These are phyloP conservation scores for Hydrangea macrophylla DNA, from an alignment of 148 eudicot genomes.

Conservation along the genomic window DNA sequence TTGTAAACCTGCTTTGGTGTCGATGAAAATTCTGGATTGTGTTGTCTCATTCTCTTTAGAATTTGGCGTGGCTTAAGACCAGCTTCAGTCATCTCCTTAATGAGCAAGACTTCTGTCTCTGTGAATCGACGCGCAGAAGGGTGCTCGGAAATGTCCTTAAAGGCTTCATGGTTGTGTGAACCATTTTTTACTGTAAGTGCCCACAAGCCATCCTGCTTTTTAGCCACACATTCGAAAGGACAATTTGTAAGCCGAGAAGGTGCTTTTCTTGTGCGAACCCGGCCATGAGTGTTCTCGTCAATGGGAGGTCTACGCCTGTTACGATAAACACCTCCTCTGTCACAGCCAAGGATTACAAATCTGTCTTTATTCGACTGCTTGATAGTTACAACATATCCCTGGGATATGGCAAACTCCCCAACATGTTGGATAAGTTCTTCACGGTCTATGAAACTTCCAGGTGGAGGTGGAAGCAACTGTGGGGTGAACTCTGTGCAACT, in stretches of 20 bases:
- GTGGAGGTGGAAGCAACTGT: constrained; percentile 71
- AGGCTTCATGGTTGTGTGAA: constrained; percentile 69
- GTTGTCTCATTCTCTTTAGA: constrained; percentile 57
- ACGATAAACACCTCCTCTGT: constrained; percentile 65
- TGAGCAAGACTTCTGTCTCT: constrained; percentile 52
- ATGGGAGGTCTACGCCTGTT: constrained; percentile 31
- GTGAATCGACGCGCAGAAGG: constrained; percentile 68
- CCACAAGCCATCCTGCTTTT: constrained; percentile 61
- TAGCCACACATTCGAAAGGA: constrained; percentile 66
- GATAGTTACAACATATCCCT: constrained; percentile 75
- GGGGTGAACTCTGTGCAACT: constrained; percentile 18
- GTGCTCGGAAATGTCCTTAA: constrained; percentile 64
- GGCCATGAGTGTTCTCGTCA: constrained; percentile 42
- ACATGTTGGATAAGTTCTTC: constrained; percentile 75
- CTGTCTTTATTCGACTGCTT: constrained; percentile 60
- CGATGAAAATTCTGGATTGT: constrained; percentile 63
- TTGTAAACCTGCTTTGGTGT: constrained; percentile 75
- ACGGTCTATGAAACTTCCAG: constrained; percentile 59
- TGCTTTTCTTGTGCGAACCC: constrained; percentile 41
- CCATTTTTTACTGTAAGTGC: constrained; percentile 54
- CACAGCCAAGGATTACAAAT: constrained; percentile 61
- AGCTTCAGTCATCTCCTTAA: constrained; percentile 25
- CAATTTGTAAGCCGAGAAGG: constrained; percentile 63
- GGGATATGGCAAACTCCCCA: constrained; percentile 62
- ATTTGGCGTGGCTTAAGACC: constrained; percentile 73